Base-by-base conservation (phyloP, 164 flowering plant genomes). In the Umbellularia californica region DNA sequence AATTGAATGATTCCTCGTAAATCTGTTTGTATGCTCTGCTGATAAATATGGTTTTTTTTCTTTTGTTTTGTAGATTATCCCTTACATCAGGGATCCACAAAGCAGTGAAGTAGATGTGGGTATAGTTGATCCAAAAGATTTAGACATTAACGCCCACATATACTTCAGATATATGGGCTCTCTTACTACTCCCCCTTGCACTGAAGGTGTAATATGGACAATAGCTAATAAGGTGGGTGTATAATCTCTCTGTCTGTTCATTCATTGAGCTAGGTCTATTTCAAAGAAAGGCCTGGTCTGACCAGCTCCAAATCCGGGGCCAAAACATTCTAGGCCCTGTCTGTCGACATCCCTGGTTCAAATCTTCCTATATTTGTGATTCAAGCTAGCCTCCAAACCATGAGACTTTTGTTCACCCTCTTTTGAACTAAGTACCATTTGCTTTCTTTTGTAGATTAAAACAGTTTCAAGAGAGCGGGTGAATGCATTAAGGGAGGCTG, bases 181-280 rank as follows among this genome's bases (percentile, higher is more conserved):
- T 50, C 91, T 89, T 27, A 90, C 94, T 9, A 80, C 79, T 70
- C 92, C 97, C 20, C 97, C 97, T 2, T 92, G 97, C 82, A 85
- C 91, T 1, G 92, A 91, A 30, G 69, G 69, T 28, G 69, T 67
- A 5, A 67, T 30, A 17, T 67, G 69, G 69, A 67, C 69, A 33
- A 81, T 91, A 12, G 20, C 77, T 13, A 84, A 80, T 63, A 87
- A 84, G 90, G 93, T 89, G 47, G 47, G 47, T 41, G 9, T 5
- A 41, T 41, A 41, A 41, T 4, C 47, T 41, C 47, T 41, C 47
- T 41, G 47, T 41, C 35, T 3, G 47, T 4, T 4, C 47, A 5
- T 5, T 41, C 47, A 41, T 41, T 41, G 47, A 41, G 11, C 47
- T 41, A 2, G 9, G 47, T 41, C 47, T 41, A 41, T 41, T 5